Base-by-base conservation (phyloP, 2,329 filamentous ascomycete genomes). In the Fusarium luffae region DNA sequence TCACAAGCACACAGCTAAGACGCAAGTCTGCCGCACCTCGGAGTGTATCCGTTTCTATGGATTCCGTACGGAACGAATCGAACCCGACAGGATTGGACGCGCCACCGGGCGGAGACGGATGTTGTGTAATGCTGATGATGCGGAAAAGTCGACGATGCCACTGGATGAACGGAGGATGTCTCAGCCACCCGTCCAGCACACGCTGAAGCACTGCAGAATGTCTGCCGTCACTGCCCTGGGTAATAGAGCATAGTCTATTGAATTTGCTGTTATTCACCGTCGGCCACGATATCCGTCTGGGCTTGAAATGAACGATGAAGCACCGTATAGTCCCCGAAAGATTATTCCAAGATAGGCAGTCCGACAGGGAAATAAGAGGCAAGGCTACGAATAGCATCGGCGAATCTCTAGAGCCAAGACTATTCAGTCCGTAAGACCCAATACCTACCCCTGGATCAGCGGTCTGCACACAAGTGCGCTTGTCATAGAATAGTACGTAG, bases 391-490 rank as follows among this genome's bases (percentile, higher is more conserved):
- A 71, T 50, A 66, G 63, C 41, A 54, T 66, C 62, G 71, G 64
- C 64, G 63, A 74, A 74, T 64, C 63, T 60, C 28, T 63, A 54
- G 51, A 68, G 69, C 70, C 66, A 73, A 74, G 68, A 67, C 65
- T 55, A 52, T 44, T 60, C 66, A 67, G 57, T 51, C 66, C 66
- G 61, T 54, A 52, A 37, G 42, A 34, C 34, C 55, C 52, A 59
- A 41, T 47, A 46, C 30, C 59, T 56, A 57, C 57, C 68, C 73
- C 69, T 75, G 67, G 71, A 74, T 74, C 71, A 58, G 71, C 67
- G 64, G 69, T 74, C 69, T 71, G 56, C 51, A 66, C 51, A 66
- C 51, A 56, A 69, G 59, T 65, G 52, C 48, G 30, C 55, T 55
- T 69, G 59, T 69, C 49, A 57, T 64, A 23, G 21, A 23, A 23